Evolutionary conservation across 2,329 filamentous ascomycete genomes (phyloP), one percentile per base, ranked within the genome.

Genomic region (Penicillium thymicola): DNA sequence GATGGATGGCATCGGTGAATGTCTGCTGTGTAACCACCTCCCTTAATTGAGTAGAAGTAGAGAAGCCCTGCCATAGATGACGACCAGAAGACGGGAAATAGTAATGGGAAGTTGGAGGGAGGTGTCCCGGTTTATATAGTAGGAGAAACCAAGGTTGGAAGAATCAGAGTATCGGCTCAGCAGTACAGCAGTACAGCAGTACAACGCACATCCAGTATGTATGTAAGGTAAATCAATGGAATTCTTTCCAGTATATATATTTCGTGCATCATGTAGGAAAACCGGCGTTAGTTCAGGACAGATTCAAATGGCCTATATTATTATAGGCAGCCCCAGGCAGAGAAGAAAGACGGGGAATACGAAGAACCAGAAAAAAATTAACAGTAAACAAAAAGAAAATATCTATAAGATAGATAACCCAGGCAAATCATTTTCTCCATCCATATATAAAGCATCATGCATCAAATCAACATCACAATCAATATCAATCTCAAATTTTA

Each of bases 271-370:
- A 38, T 32, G 18, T 51, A 60, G 44, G 42, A 63, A 57, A 53
- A 64, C 51, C 48, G 37, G 51, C 52, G 53, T 63, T 57, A 63
- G 53, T 47, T 49, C 43, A n/a, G 45, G 49, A 54, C 63, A 52
- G 53, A 46, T 45, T 37, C 37, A 38, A 43, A 53, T 28, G 45
- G 25, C 51, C 32, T 41, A 43, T 44, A n/a, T 25, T 47, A 46
- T 38, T 5, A 36, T 13, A 2, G 38, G 37, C 44, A 32, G 10
- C n/a, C 27, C 42, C 42, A 28, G 18, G 7, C 11, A 48, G 36
- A 16, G 28, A 16, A 36, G 30, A 18, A 40, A 40, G 18, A 48
- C 11, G 38, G 21, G 42, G 42, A 45, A 58, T 43, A 54, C 44
- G 34, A 59, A 41, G 21, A 60, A 49, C 27, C 21, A 55, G 47